A percentile compares a stretch with the other conserved stretches of the same genome.
Conservation (phyloP, 495 filamentous ascomycete species). For the Delitschia confertaspora region DNA sequence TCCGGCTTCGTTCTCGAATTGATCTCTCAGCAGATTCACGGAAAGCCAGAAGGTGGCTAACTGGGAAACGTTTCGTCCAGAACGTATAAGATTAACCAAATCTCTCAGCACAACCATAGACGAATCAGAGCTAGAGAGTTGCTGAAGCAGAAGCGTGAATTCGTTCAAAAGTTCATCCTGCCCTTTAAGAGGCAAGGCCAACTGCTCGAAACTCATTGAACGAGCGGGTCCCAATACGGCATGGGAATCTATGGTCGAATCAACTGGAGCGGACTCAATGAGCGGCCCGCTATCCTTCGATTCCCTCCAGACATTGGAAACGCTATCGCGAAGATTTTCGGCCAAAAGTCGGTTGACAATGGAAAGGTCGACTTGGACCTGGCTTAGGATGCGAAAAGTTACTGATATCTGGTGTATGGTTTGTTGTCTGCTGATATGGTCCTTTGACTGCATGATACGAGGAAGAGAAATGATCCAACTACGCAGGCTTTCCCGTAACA, state of each 20-base stretch:
- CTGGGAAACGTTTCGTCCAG: conserved; percentile 21
- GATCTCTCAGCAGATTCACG: conserved; percentile 56
- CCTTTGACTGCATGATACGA: conserved; percentile 72
- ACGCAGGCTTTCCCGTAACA: conserved; percentile 64
- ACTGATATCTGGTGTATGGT: conserved; percentile 65
- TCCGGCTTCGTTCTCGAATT: conserved; percentile 29
- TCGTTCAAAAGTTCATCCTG: conserved; percentile 29
- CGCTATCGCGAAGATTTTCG: conserved; percentile 52
- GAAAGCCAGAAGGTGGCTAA: conserved; percentile 77
- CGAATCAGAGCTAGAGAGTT: conserved; percentile 19
- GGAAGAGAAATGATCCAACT: conserved; percentile 75
- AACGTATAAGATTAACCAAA: conserved; percentile 16
- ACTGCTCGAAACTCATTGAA: conserved; percentile 22
- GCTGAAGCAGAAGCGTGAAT: conserved; percentile 23
- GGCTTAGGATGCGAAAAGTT: conserved; percentile 58
- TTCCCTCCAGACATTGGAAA: conserved; percentile 32
- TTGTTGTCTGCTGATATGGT: conserved; percentile 65
- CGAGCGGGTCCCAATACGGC: conserved; percentile 2
- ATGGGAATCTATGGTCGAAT: not conserved
- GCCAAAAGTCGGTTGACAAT: conserved; percentile 61
- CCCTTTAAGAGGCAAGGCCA: conserved; percentile 24
- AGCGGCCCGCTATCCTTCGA: conserved; percentile 11
- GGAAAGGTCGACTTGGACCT: conserved; percentile 57
- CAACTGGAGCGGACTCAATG: conserved; percentile 12
- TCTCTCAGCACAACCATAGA: conserved; percentile 25